phyloP scores from a whole-genome alignment of 768 basidiomycete species.

The Leccinum subgranulosum region DNA sequence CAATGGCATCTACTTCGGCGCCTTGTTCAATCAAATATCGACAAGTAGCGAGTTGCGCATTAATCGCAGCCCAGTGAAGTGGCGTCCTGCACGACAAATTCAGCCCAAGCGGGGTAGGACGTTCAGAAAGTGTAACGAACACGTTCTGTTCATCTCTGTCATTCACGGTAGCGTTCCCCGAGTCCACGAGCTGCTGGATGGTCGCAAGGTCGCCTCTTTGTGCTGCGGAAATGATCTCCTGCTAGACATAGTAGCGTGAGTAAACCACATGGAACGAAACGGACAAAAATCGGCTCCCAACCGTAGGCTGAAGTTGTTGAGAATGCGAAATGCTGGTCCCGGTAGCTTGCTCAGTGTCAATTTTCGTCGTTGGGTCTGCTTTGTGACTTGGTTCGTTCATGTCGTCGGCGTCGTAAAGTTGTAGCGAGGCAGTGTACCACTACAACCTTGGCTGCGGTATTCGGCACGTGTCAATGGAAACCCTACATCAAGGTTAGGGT shows the following conservation, averaged over 20 bases:
- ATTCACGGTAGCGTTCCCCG: conserved; percentile 64
- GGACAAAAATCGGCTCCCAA: conserved; percentile 4
- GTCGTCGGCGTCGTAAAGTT: conserved; percentile 16
- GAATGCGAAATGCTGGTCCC: conserved; percentile 27
- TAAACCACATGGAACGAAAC: not conserved
- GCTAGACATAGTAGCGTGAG: conserved; percentile 21
- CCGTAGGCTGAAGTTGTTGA: conserved; percentile 24
- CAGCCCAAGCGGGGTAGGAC: not conserved
- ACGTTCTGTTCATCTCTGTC: conserved; percentile 90
- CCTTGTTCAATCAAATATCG: conserved; percentile 86
- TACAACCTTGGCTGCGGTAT: not conserved
- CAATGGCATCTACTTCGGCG: conserved; percentile 90
- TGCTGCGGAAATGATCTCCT: conserved; percentile 77
- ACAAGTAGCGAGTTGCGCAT: conserved; percentile 88
- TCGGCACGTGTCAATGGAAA: conserved; percentile 15
- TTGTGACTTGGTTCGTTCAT: conserved; percentile 32
- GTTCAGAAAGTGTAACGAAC: conserved; percentile 17
- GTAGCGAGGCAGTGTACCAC: conserved; percentile 13
- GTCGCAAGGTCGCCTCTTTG: conserved; percentile 79
- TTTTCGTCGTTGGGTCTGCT: conserved; percentile 27
- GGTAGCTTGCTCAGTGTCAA: conserved; percentile 26
- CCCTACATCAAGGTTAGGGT: conserved; percentile 34
- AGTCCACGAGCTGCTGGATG: conserved; percentile 65
- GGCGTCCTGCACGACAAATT: conserved; percentile 50
- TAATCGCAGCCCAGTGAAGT: conserved; percentile 98